Percentiles rank a stretch among this genome's conserved stretches.
phyloP scores from a whole-genome alignment of 768 basidiomycete species.

The Lyophyllum atratum region DNA sequence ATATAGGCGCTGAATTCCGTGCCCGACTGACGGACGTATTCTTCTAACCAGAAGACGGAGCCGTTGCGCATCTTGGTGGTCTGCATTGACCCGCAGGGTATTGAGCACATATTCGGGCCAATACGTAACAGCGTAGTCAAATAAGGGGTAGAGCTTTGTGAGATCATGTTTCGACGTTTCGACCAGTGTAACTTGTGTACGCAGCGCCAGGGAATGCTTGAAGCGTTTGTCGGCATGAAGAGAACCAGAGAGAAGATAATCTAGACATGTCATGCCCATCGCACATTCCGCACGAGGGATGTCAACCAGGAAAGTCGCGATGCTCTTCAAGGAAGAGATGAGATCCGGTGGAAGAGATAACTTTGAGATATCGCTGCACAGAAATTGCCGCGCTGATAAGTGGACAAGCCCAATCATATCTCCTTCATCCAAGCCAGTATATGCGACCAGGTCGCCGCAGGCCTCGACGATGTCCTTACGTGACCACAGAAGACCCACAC shows the following conservation, averaged over 20 bases:
- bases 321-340: not conserved
- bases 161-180: not conserved
- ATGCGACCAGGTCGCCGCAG: conserved; percentile 8
- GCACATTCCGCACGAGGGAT: not conserved
- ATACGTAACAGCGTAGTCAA: not conserved
- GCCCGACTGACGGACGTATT: not conserved
- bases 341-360: not conserved
- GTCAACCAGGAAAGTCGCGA: not conserved
- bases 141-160: not conserved
- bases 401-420: conserved; percentile 4
- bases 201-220: not conserved
- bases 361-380: not conserved
- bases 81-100: not conserved
- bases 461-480: conserved; percentile 11
- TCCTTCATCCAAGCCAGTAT: not conserved
- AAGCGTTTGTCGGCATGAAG: not conserved
- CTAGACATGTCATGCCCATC: conserved; percentile 1
- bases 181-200: no score
- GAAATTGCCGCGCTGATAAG: conserved; percentile 8
- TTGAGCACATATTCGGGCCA: conserved; percentile 1
- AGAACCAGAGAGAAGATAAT: not conserved
- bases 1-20: not conserved
- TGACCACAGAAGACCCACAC: conserved; percentile 5
- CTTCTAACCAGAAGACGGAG: not conserved
- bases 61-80: not conserved